Evolutionary conservation across 129 eudicot genomes (phyloP), one percentile per base, ranked within the genome.

Genomic region (Flaveria sonorensis): DNA sequence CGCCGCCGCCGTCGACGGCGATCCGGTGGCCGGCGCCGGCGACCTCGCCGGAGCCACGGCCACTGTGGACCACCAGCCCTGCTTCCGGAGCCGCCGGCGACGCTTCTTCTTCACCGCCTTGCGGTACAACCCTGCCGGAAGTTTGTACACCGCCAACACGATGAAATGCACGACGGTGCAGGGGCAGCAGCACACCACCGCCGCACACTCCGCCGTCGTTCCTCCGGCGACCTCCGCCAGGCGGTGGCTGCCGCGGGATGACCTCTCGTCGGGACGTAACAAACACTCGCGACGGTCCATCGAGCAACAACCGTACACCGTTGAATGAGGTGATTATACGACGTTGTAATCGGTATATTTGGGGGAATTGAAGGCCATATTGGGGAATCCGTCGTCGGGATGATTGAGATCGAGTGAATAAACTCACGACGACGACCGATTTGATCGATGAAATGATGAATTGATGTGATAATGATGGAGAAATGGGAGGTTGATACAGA

Each of bases 191-290:
- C 97, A 92, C 40, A 86, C 86, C 7, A 92, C 82, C 30, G 96
- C 97, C 15, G 97, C 97, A 74, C 96, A 92, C 71, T 86, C 97
- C 0, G 97, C 97, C 68, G 96, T 72, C 3, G 97, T 87, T 1
- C 91, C 96, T 18, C 97, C 97, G 12, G 89, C 97, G 21, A 86
- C 84, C 89, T 89, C 96, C 1, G 84, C 96, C 15, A 86, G 19
- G 11, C 92, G 65, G 23, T 81, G 79, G 24, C 76, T 68, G 3
- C 63, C 47, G 12, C 83, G 79, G 7, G 77, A 72, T 2, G 85
- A 85, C 43, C 70, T 50, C n/a, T 68, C 73, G 16, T 69, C 82
- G 11, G 56, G 39, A 45, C 55, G 61, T 11, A 83, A 57, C 48
- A 83, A 42, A 7, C 84, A 80, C 48, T 77, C 80, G 46, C 85